Evolutionary conservation across 305 asterid genomes (phyloP).

Genomic region (Solanum hybrid): DNA sequence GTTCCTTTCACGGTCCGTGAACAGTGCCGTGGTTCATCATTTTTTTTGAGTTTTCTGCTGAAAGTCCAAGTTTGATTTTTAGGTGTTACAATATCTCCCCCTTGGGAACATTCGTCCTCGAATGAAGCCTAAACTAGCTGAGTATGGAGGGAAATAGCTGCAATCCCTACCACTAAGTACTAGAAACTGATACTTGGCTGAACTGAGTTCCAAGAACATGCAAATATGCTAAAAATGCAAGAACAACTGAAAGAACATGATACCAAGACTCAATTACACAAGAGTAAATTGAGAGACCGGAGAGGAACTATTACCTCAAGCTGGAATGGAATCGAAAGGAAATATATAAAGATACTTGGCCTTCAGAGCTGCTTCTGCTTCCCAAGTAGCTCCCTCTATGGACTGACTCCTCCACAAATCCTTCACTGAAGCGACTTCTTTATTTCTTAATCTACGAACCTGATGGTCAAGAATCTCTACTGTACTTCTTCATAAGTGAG

Average conservation of each 20-base stretch:
- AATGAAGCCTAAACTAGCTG: neutral
- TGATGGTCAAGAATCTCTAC: neutral
- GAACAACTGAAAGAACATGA: too few relatives aligned
- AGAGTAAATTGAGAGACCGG: too few relatives aligned
- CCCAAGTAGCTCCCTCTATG: too few relatives aligned
- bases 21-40: neutral
- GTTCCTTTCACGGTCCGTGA: neutral
- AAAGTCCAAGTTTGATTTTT: neutral
- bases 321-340: too few relatives aligned
- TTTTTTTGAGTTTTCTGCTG: neutral
- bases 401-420: neutral
- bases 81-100: neutral
- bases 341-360: too few relatives aligned
- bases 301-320: too few relatives aligned
- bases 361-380: too few relatives aligned
- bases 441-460: neutral
- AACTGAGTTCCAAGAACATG: too few relatives aligned
- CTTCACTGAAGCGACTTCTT: neutral
- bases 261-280: too few relatives aligned
- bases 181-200: too few relatives aligned
- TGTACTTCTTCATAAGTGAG: neutral
- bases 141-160: neutral
- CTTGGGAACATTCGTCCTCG: neutral
- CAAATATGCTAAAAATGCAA: too few relatives aligned
- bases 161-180: neutral